Evolutionary conservation across 371 early-diverging fungal genomes (phyloP), one percentile per base, ranked within the genome.

Genomic region (Syncephalis plumigaleata): DNA sequence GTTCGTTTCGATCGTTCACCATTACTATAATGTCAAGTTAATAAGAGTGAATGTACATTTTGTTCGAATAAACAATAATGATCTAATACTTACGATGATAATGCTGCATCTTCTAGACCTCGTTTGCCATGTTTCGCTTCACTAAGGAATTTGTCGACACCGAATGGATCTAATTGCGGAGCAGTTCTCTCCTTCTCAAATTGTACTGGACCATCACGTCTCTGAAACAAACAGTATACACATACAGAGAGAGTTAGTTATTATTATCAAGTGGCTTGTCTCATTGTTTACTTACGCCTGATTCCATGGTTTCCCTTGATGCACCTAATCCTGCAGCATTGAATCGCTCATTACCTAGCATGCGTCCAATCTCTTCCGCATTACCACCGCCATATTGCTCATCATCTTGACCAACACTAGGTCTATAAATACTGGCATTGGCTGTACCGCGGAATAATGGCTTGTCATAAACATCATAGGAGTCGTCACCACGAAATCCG

Each of bases 401-500:
- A 13, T 71, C 68, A 24, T 78, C 83, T 2, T 53, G 66, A n/a
- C 56, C 63, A 20, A 73, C 73, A 45, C 75, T 78, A 45, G 88
- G 92, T 45, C 82, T 64, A 66, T 97, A 95, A 27, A 89, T 84
- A 27, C 74, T 70, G 18, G 72, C 67, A 0, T 73, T 55, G 24
- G 75, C 65, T 7, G 80, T 65, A 20, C 81, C 75, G 20, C 64
- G 66, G 63, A 93, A 92, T 50, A 96, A 63, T 9, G 95, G 85
- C 61, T 89, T 92, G 58, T 90, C 91, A 49, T 90, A 90, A 22
- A 85, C 54, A 44, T 74, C 75, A 57, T 89, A 90, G 2, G 79
- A 73, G 52, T 91, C 92, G 44, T 84, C 90, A 46, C 81, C 89
- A 53, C 72, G 75, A 60, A 93, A 87, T 17, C 91, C 90, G 26